Evolutionary conservation across 139 green algal species (phyloP).

Genomic region (Chlamydomonas applanata): DNA sequence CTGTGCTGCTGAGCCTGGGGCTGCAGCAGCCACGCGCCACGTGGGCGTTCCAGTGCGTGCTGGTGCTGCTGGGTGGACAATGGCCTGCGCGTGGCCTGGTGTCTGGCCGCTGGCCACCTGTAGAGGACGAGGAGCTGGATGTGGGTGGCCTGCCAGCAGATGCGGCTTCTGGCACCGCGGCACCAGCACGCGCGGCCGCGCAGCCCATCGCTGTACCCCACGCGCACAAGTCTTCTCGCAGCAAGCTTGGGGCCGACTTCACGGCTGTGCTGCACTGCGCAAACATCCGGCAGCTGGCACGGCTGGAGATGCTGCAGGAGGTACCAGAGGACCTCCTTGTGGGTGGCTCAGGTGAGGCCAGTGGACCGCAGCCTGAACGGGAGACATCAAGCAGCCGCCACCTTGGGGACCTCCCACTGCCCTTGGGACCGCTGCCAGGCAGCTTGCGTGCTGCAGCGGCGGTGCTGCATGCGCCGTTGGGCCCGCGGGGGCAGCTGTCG

Average conservation of each 20-base stretch:
- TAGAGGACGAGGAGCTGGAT: constrained; percentile 9
- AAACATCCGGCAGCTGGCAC: constrained; percentile 53
- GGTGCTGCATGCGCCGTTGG: constrained; percentile 24
- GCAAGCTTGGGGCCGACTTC: not conserved
- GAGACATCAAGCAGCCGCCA: not conserved
- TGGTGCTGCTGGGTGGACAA: constrained; percentile 68
- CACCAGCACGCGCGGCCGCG: not conserved
- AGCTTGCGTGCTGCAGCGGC: constrained; percentile 38
- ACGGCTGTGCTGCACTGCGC: constrained; percentile 2
- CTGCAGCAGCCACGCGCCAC: constrained; percentile 31
- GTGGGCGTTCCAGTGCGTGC: constrained; percentile 59
- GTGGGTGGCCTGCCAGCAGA: not conserved
- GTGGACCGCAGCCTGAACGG: not conserved
- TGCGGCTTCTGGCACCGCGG: not conserved
- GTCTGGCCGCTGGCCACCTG: constrained; percentile 68
- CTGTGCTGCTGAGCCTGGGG: constrained; percentile 21
- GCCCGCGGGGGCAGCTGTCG: not conserved
- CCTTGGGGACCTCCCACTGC: not conserved
- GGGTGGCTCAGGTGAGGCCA: not conserved
- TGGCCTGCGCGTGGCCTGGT: constrained; percentile 78
- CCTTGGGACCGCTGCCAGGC: constrained; percentile 17
- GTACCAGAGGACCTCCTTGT: constrained; percentile 1
- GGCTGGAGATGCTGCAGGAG: constrained; percentile 18
- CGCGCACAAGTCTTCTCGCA: not conserved
- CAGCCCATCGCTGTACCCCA: not conserved